phyloP scores from a whole-genome alignment of 2,329 filamentous ascomycete species.

The Ophiostoma ulmi region DNA sequence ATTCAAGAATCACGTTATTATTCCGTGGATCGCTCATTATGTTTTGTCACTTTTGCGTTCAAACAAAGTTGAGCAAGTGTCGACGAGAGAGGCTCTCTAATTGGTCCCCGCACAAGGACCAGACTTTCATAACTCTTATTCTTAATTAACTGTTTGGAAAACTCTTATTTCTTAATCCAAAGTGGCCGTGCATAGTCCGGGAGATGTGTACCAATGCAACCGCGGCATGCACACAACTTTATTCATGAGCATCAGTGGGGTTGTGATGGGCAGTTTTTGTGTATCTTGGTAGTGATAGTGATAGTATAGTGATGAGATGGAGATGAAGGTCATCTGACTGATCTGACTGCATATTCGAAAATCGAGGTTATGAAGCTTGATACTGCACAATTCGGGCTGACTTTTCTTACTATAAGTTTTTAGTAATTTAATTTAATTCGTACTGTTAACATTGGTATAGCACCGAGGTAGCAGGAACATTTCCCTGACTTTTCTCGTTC shows the following conservation, averaged over 20 bases:
- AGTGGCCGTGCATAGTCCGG: slow-evolving; percentile 6
- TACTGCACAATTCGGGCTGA: no score
- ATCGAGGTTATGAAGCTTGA: background rate
- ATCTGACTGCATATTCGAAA: background rate
- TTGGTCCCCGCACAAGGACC: background rate
- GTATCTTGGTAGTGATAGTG: background rate
- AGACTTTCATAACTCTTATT: slow-evolving; percentile 5
- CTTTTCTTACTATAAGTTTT: no score
- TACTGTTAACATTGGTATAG: no score
- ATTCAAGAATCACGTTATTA: background rate
- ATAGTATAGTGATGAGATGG: background rate
- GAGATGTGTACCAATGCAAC: slow-evolving; percentile 9
- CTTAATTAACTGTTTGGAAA: background rate
- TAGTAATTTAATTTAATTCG: no score
- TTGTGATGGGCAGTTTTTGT: background rate
- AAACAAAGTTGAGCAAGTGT: background rate
- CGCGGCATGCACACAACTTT: slow-evolving; percentile 1
- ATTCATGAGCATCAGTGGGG: slow-evolving; percentile 7
- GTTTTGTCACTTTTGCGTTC: background rate
- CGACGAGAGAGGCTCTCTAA: background rate
- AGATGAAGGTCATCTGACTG: background rate
- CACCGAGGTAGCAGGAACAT: no score
- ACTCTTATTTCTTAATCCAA: background rate
- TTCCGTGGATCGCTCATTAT: background rate
- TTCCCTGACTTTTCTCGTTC: no score